A percentile compares a stretch with the other conserved stretches of the same genome.
Conservation (phyloP, 108 stramenopile genomes). For the Skeletonema potamos region DNA sequence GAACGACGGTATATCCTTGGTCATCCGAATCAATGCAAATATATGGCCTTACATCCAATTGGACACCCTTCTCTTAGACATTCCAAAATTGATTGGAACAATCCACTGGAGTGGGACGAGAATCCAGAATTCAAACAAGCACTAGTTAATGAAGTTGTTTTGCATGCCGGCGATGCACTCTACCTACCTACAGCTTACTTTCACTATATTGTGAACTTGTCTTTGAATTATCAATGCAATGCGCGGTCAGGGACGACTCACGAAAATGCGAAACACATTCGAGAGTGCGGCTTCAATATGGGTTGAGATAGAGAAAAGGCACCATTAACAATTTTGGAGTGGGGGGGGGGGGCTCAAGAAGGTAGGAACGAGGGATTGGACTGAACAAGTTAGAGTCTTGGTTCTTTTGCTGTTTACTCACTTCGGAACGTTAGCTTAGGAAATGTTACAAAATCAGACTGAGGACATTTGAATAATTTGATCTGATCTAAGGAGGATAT, state of each 20-base stretch:
- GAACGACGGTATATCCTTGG: slow-evolving; percentile 70
- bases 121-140: slow-evolving; percentile 82
- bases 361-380: too few species aligned
- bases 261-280: slow-evolving; percentile 40
- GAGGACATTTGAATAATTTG: too few species aligned
- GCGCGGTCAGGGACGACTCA: slow-evolving; percentile 77
- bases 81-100: slow-evolving; percentile 49
- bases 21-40: slow-evolving; percentile 63
- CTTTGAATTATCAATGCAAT: slow-evolving; percentile 96
- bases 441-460: too few species aligned
- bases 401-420: too few species aligned
- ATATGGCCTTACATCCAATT: slow-evolving; percentile 61
- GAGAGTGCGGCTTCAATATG: slow-evolving; percentile 55
- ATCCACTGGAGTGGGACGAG: slow-evolving; percentile 44
- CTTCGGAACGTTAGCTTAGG: too few species aligned
- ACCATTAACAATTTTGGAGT: too few species aligned
- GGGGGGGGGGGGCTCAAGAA: too few species aligned
- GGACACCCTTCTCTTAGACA: slow-evolving; percentile 58
- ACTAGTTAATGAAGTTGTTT: slow-evolving; percentile 79
- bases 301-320: background rate
- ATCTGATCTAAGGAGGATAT: too few species aligned
- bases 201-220: slow-evolving; percentile 90
- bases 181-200: slow-evolving; percentile 95
- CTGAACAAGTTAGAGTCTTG: too few species aligned
- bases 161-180: slow-evolving; percentile 94